Evolutionary conservation across 257 asterid species (phyloP).

Genomic region (Nemophila menziesii): DNA sequence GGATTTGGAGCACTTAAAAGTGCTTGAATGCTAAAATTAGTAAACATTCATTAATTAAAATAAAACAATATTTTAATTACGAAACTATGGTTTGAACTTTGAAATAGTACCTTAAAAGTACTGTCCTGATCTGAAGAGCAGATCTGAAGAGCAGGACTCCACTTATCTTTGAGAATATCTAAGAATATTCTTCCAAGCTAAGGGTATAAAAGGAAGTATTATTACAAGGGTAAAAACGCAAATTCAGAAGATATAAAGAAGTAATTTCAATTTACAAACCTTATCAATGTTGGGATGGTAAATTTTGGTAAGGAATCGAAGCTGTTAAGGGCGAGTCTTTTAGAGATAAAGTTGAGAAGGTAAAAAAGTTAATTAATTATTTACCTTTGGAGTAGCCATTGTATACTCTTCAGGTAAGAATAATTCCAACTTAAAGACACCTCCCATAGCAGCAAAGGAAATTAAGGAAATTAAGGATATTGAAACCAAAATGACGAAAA

Average conservation of each 20-base stretch:
- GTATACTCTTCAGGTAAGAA: conserved; percentile 94
- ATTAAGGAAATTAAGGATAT: conserved; percentile 9
- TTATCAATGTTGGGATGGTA: conserved; percentile 97
- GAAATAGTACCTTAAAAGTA: conserved; percentile 62
- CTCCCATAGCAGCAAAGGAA: too few relatives aligned
- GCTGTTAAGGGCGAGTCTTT: too few relatives aligned
- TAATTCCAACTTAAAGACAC: conserved; percentile 84
- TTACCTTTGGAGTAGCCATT: conserved; percentile 93
- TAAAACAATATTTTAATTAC: too few relatives aligned
- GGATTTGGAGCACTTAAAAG: conserved; percentile 99
- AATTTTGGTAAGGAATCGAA: conserved; percentile 90
- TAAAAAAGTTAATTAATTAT: too few relatives aligned
- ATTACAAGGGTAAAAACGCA: conserved; percentile 1
- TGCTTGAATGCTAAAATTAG: too few relatives aligned
- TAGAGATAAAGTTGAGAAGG: too few relatives aligned
- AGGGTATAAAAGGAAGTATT: conserved; percentile 13
- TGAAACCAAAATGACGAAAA: too few relatives aligned
- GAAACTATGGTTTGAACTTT: too few relatives aligned
- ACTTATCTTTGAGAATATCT: conserved; percentile 95
- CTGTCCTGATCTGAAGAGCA: too few relatives aligned
- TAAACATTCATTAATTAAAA: too few relatives aligned
- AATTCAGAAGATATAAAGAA: conserved; percentile 8
- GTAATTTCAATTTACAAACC: conserved; percentile 25
- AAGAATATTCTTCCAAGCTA: conserved; percentile 99
- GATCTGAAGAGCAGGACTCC: conserved; percentile 99